These are phyloP conservation scores for Pseudocercospora crystallina DNA, from an alignment of 2,329 filamentous ascomycete species.

Conservation along the genomic window DNA sequence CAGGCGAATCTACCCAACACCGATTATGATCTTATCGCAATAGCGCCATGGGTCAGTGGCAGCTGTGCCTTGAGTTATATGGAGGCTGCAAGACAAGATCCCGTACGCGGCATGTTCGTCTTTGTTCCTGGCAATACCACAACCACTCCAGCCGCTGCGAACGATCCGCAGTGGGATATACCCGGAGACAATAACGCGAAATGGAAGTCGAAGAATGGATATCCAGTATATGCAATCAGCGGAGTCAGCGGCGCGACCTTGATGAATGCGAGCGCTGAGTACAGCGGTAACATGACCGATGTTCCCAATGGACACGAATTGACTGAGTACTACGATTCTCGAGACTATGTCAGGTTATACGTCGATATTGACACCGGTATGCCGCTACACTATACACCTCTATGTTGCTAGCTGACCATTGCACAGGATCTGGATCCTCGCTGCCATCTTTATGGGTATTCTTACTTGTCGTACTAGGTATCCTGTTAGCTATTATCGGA, in stretches of 20 bases:
- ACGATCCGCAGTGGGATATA: slow-evolving; percentile 68
- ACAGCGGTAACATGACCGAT: slow-evolving; percentile 70
- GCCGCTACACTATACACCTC: slow-evolving; percentile 6
- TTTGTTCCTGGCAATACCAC: slow-evolving; percentile 51
- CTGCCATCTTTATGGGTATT: slow-evolving; percentile 83
- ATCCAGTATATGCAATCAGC: slow-evolving; percentile 80
- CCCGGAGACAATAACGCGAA: slow-evolving; percentile 56
- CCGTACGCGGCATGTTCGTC: slow-evolving; percentile 57
- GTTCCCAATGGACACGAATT: slow-evolving; percentile 44
- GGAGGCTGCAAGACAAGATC: slow-evolving; percentile 58
- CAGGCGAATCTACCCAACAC: slow-evolving; percentile 63
- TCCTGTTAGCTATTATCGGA: slow-evolving; percentile 67
- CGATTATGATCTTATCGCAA: slow-evolving; percentile 72
- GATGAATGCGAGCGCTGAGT: slow-evolving; percentile 70
- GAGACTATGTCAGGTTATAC: slow-evolving; percentile 53
- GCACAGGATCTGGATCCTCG: slow-evolving; percentile 26
- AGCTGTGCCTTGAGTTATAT: slow-evolving; percentile 75
- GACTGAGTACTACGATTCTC: slow-evolving; percentile 37
- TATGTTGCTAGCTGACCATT: not conserved
- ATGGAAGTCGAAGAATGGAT: slow-evolving; percentile 73
- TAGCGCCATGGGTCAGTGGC: slow-evolving; percentile 81
- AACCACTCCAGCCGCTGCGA: slow-evolving; percentile 63
- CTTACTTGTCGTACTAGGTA: slow-evolving; percentile 65
- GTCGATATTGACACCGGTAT: slow-evolving; percentile 49
- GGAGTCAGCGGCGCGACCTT: slow-evolving; percentile 65